Percentiles rank a stretch among this genome's conserved stretches.
phyloP scores from a whole-genome alignment of 768 basidiomycete species.

The Mycena albidolilacea region DNA sequence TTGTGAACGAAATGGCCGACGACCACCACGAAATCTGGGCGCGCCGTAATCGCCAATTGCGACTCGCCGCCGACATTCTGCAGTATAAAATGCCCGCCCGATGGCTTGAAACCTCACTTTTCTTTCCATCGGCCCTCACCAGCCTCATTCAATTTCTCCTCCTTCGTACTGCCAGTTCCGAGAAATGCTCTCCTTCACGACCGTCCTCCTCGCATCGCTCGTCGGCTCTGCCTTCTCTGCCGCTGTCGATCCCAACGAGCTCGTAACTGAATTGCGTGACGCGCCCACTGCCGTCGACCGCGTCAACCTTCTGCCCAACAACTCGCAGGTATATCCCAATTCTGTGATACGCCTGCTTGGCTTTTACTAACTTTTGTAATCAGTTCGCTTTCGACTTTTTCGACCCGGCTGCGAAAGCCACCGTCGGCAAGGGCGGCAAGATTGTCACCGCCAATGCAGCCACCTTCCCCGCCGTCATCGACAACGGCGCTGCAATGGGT shows the following conservation, averaged over 20 bases:
- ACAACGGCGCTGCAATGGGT: constrained; percentile 39
- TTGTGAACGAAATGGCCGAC: constrained; percentile 24
- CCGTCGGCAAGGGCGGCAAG: constrained; percentile 26
- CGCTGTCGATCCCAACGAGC: background rate
- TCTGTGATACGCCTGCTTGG: background rate
- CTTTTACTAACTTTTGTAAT: background rate
- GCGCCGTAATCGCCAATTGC: background rate
- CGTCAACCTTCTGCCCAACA: background rate
- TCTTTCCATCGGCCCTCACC: background rate
- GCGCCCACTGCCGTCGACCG: constrained; percentile 27
- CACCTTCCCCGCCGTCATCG: constrained; percentile 38
- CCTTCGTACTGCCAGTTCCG: background rate
- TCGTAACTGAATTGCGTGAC: background rate
- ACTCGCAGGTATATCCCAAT: background rate
- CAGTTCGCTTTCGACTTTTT: constrained; percentile 41
- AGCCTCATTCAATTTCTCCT: constrained; percentile 6
- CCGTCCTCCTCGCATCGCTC: constrained; percentile 19
- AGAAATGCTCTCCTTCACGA: constrained; percentile 29
- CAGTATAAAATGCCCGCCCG: constrained; percentile 1
- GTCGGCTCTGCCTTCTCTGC: background rate
- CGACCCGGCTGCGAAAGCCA: constrained; percentile 11
- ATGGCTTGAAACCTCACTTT: background rate
- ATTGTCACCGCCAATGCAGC: constrained; percentile 30
- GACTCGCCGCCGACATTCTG: no score
- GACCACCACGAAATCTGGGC: constrained; percentile 9